These are phyloP conservation scores for Solanum chaucha DNA, from an alignment of 257 asterid species.

Conservation along the genomic window DNA sequence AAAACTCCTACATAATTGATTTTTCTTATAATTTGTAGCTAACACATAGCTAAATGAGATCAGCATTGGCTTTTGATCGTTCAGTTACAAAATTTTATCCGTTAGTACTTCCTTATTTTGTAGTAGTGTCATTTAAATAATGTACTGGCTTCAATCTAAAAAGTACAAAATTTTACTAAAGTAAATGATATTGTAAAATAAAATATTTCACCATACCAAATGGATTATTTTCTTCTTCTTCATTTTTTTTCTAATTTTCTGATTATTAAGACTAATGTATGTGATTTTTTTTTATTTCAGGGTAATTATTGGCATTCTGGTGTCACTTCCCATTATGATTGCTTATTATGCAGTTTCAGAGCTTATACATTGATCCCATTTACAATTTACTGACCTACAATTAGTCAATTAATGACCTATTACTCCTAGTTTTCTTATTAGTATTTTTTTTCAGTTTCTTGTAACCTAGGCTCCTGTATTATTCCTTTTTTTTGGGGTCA, in stretches of 20 bases:
- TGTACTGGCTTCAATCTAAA: not conserved
- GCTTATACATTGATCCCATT: not conserved
- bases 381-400: not conserved
- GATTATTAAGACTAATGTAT: too few relatives aligned
- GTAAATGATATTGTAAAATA: not conserved
- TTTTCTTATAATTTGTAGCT: too few relatives aligned
- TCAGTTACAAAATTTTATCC: too few relatives aligned
- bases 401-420: not conserved
- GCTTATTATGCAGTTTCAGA: constrained; percentile 16
- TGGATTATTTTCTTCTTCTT: too few relatives aligned
- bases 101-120: too few relatives aligned
- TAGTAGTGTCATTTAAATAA: too few relatives aligned
- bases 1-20: not conserved
- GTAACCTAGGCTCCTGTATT: not conserved
- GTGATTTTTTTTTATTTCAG: not conserved
- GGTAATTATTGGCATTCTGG: constrained; percentile 13
- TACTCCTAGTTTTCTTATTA: not conserved
- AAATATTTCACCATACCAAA: not conserved
- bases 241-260: too few relatives aligned
- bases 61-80: not conserved
- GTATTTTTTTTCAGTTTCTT: not conserved
- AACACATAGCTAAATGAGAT: not conserved
- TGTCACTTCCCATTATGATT: constrained; percentile 14
- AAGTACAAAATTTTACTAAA: not conserved
- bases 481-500: not conserved